Evolutionary conservation across 2,329 filamentous ascomycete species (phyloP).

Genomic region (Colletotrichum sp.): DNA sequence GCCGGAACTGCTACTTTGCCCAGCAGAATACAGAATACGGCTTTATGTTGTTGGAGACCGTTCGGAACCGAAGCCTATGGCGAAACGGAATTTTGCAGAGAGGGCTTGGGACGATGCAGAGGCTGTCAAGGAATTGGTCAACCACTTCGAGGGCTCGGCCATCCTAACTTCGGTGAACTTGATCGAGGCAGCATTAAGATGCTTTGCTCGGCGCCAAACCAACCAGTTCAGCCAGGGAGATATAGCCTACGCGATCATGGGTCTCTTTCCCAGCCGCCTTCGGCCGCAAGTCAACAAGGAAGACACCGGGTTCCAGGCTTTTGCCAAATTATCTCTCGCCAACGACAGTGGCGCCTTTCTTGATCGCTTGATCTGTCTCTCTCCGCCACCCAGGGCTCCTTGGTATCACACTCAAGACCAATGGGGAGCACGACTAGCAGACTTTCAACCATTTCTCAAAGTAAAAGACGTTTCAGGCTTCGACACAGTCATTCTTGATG

Average conservation of each 20-base stretch:
- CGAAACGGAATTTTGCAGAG: neutral
- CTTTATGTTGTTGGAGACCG: neutral
- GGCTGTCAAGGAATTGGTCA: neutral
- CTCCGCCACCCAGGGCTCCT: rapidly evolving
- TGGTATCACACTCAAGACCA: neutral
- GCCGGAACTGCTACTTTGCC: neutral
- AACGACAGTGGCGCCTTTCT: neutral
- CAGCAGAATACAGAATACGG: neutral
- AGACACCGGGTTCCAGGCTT: neutral
- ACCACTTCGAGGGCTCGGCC: neutral
- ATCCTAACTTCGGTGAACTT: neutral
- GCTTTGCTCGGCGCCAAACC: neutral
- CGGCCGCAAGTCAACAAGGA: neutral
- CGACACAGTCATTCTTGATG: neutral
- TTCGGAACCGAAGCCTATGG: neutral
- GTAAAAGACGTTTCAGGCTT: neutral
- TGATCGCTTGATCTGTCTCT: neutral
- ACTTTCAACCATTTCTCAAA: neutral
- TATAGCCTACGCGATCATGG: neutral
- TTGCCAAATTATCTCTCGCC: neutral
- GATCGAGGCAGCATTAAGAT: neutral
- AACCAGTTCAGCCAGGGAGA: neutral
- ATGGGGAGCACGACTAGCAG: neutral
- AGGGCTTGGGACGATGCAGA: neutral
- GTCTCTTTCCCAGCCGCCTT: neutral